Conservation (phyloP, 1,284 basidiomycete species). For the Cutaneotrichosporon arboriforme region DNA sequence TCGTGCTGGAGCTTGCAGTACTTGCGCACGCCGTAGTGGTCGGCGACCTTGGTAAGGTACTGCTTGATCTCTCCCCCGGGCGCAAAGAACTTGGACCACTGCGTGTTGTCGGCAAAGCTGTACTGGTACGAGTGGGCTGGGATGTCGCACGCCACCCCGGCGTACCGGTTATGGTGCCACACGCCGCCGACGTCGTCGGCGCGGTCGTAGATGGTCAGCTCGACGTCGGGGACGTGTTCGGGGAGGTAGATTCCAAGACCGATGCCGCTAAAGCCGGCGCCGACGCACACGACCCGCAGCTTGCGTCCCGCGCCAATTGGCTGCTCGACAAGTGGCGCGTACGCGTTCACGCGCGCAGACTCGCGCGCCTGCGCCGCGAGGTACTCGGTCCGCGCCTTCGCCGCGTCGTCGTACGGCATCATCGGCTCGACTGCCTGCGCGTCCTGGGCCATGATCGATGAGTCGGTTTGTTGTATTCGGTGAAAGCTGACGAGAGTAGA, state of each 20-base stretch:
- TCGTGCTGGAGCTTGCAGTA: conserved; percentile 30
- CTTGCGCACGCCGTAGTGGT: conserved; percentile 21
- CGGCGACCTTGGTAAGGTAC: conserved; percentile 28
- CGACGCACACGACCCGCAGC: conserved; percentile 13
- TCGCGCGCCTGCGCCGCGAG: background rate
- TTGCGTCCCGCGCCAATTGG: background rate
- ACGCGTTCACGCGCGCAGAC: background rate
- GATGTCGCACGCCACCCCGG: conserved; percentile 32
- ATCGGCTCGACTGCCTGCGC: background rate
- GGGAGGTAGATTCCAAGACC: conserved; percentile 6
- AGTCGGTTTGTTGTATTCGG: no score
- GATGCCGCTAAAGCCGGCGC: conserved; percentile 14
- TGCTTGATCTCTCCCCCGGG: conserved; percentile 25
- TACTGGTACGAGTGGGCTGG: conserved; percentile 30
- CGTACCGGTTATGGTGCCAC: conserved; percentile 32
- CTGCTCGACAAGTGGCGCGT: conserved; percentile 5
- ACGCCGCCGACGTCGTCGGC: conserved; percentile 16
- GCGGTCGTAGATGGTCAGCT: conserved; percentile 12
- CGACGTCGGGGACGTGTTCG: conserved; percentile 8
- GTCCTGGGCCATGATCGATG: background rate
- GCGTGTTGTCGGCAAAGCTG: conserved; percentile 19
- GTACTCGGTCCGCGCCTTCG: background rate
- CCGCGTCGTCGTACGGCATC: conserved; percentile 1
- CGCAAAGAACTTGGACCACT: conserved; percentile 29
- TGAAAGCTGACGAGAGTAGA: no score